phyloP scores from a whole-genome alignment of 306 rosid genomes.

The Prunus salicina region DNA sequence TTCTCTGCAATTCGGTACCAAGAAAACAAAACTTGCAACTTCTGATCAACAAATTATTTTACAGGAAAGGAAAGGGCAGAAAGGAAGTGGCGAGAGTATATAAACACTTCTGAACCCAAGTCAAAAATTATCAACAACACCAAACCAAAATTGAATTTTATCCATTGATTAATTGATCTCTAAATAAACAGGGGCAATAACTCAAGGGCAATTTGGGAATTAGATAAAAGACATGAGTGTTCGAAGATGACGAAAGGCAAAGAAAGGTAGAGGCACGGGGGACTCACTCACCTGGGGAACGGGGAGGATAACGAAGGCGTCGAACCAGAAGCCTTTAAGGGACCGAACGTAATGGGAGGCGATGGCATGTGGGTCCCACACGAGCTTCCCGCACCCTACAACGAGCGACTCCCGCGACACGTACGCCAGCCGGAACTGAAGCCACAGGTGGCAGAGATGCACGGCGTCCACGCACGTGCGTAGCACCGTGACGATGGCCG shows the following conservation, averaged over 20 bases:
- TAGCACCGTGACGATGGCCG: slow-evolving; percentile 66
- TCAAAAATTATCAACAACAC: no score
- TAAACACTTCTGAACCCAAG: no score
- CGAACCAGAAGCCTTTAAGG: slow-evolving; percentile 88
- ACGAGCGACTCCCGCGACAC: slow-evolving; percentile 86
- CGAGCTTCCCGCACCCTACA: slow-evolving; percentile 95
- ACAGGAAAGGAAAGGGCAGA: not conserved
- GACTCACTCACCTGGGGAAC: slow-evolving; percentile 66
- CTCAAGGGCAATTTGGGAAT: not conserved
- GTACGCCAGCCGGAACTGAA: slow-evolving; percentile 84
- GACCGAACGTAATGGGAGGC: slow-evolving; percentile 74
- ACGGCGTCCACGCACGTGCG: slow-evolving; percentile 72
- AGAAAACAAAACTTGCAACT: not conserved
- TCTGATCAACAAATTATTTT: not conserved
- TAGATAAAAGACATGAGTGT: not conserved
- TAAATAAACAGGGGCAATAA: not conserved
- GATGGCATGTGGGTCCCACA: slow-evolving; percentile 87
- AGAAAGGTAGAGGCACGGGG: no score
- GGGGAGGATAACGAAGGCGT: slow-evolving; percentile 81
- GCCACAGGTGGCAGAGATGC: slow-evolving; percentile 74
- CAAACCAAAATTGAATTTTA: no score
- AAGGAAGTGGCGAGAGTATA: no score
- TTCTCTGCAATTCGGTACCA: not conserved
- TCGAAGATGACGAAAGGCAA: not conserved
- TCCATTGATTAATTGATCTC: no score